phyloP scores from a whole-genome alignment of 352 stramenopile species.

The Phytophthora fragariae region DNA sequence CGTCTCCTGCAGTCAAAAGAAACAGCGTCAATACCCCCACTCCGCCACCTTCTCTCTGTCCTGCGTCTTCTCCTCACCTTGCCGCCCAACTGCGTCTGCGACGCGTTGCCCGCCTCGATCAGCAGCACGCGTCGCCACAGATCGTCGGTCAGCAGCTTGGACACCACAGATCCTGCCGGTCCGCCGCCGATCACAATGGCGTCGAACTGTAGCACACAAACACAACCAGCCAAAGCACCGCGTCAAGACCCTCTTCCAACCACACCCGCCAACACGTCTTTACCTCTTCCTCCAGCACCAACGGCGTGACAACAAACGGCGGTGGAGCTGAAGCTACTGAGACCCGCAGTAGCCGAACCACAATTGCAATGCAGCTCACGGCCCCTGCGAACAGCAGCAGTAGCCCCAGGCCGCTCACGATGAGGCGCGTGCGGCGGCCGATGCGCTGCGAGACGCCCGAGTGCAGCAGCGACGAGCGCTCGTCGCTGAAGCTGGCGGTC shows the following conservation, averaged over 20 bases:
- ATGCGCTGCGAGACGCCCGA: conserved; percentile 2
- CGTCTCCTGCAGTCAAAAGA: conserved; percentile 33
- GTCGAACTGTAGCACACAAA: conserved; percentile 51
- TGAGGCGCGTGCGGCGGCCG: conserved; percentile 17
- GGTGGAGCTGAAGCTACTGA: neutral
- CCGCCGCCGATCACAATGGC: conserved; percentile 71
- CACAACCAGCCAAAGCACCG: neutral
- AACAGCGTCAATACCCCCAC: neutral
- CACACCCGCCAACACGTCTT: neutral
- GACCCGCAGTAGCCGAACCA: conserved; percentile 16
- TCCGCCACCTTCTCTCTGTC: no score
- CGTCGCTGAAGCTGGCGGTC: conserved; percentile 1
- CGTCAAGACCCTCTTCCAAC: neutral
- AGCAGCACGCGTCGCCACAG: conserved; percentile 67
- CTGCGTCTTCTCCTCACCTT: conserved; percentile 32
- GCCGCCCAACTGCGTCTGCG: conserved; percentile 62
- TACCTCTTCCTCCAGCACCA: conserved; percentile 42
- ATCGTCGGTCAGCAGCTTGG: conserved; percentile 63
- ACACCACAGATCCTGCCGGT: conserved; percentile 62
- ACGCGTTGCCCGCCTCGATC: conserved; percentile 69
- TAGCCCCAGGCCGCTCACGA: conserved; percentile 26
- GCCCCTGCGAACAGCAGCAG: conserved; percentile 25
- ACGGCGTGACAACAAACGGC: conserved; percentile 7
- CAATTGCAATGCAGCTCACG: conserved; percentile 26
- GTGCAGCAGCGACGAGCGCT: conserved; percentile 33